phyloP scores from a whole-genome alignment of 2,329 filamentous ascomycete species.

The Ophiocordyceps polyrhachis-furcata region DNA sequence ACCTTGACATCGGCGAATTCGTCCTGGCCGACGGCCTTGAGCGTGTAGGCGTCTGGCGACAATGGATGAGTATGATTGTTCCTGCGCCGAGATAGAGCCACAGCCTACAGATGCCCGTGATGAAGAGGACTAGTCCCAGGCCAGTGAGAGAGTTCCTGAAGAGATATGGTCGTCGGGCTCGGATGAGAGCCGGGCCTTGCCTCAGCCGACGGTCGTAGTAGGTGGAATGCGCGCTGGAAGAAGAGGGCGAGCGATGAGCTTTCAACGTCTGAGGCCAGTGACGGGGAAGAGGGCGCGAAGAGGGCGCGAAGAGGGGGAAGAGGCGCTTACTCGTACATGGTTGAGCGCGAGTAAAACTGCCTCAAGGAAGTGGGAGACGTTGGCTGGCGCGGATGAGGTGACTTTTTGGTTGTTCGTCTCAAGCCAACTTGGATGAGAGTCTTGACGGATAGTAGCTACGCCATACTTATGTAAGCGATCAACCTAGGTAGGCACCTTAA shows the following conservation, averaged over 20 bases:
- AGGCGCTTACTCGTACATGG: background rate
- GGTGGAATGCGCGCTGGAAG: constrained; percentile 34
- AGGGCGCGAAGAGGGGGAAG: background rate
- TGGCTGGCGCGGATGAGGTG: background rate
- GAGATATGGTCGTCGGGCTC: constrained; percentile 80
- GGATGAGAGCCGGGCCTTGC: constrained; percentile 74
- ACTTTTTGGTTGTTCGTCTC: background rate
- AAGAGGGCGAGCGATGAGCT: constrained; percentile 4
- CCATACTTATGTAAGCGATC: background rate
- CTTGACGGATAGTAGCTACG: background rate
- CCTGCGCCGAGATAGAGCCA: constrained; percentile 1
- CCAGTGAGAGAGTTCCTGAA: constrained; percentile 78
- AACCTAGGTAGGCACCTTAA: too few species aligned
- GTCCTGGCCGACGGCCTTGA: constrained; percentile 81
- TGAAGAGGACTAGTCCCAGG: constrained; percentile 51
- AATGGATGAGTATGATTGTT: constrained; percentile 1
- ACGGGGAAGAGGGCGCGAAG: background rate
- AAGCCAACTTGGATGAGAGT: too few species aligned
- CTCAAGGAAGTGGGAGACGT: background rate
- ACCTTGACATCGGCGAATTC: constrained; percentile 93
- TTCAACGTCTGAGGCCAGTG: background rate
- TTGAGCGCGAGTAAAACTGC: background rate
- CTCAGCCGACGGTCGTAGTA: constrained; percentile 86
- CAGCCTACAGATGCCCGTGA: constrained; percentile 70
- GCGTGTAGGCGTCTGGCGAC: constrained; percentile 39